Conservation (phyloP, 371 early-diverging fungal genomes). For the Chytridium lagenaria region DNA sequence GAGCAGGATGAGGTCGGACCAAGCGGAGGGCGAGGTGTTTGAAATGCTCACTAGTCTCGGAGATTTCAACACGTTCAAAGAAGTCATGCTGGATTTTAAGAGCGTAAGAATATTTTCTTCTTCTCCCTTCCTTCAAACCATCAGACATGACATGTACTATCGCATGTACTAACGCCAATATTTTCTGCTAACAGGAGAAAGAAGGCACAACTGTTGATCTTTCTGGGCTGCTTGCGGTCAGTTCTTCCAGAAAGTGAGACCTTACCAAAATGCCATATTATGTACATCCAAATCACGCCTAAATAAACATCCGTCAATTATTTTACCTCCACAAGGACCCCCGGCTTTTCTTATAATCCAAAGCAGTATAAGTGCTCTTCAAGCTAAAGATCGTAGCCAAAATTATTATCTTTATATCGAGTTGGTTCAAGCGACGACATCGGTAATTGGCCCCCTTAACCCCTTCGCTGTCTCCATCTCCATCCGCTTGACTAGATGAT, state of each 20-base stretch:
- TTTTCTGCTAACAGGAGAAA: constrained; percentile 19
- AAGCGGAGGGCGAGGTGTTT: constrained; percentile 54
- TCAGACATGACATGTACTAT: too few species aligned
- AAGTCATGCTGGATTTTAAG: constrained; percentile 52
- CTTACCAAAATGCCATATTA: neutral
- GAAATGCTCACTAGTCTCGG: constrained; percentile 52
- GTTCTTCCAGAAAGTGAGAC: constrained; percentile 9
- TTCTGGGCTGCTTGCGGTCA: constrained; percentile 37
- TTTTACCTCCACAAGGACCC: neutral
- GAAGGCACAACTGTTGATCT: constrained; percentile 40
- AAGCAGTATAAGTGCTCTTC: too few species aligned
- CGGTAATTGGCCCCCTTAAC: too few species aligned
- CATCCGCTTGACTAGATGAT: constrained; percentile 18
- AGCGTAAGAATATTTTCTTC: constrained; percentile 36
- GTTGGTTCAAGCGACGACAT: too few species aligned
- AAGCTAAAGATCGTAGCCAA: too few species aligned
- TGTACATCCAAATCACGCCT: too few species aligned
- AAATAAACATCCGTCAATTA: neutral
- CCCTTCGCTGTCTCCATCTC: neutral
- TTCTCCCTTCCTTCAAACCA: too few species aligned
- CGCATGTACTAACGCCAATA: neutral
- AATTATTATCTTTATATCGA: too few species aligned
- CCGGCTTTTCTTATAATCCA: too few species aligned
- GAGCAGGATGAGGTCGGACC: constrained; percentile 26
- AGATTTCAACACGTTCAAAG: constrained; percentile 58